Base-by-base conservation (phyloP, 164 flowering plant genomes). In the Stephania japonica region DNA sequence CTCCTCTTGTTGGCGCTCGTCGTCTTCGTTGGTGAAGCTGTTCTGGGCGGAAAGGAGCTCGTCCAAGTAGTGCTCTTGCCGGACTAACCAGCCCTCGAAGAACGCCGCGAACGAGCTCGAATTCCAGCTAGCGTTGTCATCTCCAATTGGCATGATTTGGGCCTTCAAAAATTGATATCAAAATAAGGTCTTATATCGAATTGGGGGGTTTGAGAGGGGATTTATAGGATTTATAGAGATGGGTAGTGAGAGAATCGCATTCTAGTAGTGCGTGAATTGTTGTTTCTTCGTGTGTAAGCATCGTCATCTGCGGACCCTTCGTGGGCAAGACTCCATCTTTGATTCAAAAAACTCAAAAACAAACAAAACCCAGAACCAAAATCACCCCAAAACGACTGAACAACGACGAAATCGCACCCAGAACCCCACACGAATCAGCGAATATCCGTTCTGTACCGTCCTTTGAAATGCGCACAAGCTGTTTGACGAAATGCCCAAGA, bases 11-110 rank as follows among this genome's bases (percentile, higher is more conserved):
- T 43, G 70, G 12, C 79, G 77, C 0, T 72, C 75, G 0, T 79
- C 80, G 27, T 80, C 79, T 0, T 72, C 75, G 0, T 80, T 80
- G 27, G 32, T 44, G 32, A 18, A 8, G 49, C 38, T 53, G 0
- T 73, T 69, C 19, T 76, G 61, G 0, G 78, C 79, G 0, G 80
- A 72, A 47, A 75, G 64, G 12, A 89, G 85, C 65, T 87, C 87
- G 66, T 86, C 82, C 0, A 85, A 73, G 71, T 70, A 83, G n/a
- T 78, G 81, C 42, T 81, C 81, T 68, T 82, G 86, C 0, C 89
- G 83, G 6, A 71, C 77, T 0, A 85, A 18, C 89, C 90, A 87
- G 0, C 73, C 83, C 65, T 84, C 75, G 18, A 84, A 21, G 50
- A 85, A 88, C 0, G 65, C 10, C 49, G 75, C 75, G 71, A 89